Evolutionary conservation across 225 moss, liverwort and hornwort species (phyloP), one percentile per base, ranked within the genome.

Genomic region (Straminergon stramineum): DNA sequence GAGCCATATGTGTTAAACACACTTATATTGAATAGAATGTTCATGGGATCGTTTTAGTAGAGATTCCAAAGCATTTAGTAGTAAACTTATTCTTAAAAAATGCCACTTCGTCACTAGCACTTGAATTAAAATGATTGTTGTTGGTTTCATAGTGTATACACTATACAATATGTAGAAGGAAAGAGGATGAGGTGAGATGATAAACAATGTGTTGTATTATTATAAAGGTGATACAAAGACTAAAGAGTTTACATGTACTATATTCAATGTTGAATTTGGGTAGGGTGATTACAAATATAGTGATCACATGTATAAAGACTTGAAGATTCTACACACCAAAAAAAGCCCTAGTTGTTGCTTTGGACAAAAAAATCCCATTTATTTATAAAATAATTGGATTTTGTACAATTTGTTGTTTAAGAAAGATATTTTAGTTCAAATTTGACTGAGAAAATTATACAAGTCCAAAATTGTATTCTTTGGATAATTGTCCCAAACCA

Each of bases 251-350:
- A 16, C 16, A 43, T 43, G 26, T 41, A 15, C 0, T 15, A 5
- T 41, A 26, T 3, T 15, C 39, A 5, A 5, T 41, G 3, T 41
- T 0, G 1, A 3, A 1, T 41, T 71, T 71, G 3, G 24, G 8
- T 70, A 14, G 24, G 8, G 8, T 39, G 71, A 41, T 71, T 71
- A 26, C 5, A 39, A 71, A 41, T 15, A 41, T 71, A 41, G 41
- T 41, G 71, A 71, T 15, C 9, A 43, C 16, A 9, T 43, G 7
- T 27, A 27, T 43, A 5, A 9, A 73, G 9, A 5, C 27, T 27
- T 73, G 27, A 73, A 27, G 27, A 43, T 43, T 43, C 26, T 43
- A 3, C 2, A 41, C 8, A 41, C 26, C 27, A 43, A 27, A 9
- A 15, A 9, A 26, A 41, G 9, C 2, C 12, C 5, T 70, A 23